Conservation (phyloP, 2,329 filamentous ascomycete species). For the Scortechinia acanthostroma region DNA sequence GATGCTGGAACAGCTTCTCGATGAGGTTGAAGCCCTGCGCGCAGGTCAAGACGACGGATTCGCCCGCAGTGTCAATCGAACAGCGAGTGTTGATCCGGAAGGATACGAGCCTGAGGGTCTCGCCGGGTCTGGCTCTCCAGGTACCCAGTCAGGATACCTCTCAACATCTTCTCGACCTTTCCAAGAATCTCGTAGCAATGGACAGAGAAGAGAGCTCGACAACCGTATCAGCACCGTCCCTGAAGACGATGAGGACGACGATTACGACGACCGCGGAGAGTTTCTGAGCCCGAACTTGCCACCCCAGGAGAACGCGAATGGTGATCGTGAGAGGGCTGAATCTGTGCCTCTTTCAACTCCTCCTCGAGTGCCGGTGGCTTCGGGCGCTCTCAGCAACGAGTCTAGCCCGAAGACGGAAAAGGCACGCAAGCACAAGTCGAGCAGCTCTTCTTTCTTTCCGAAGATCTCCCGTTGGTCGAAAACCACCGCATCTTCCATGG, state of each 20-base stretch:
- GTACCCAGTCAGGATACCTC: not conserved
- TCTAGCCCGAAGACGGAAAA: conserved; percentile 38
- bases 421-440: conserved; percentile 23
- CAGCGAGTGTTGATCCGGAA: not conserved
- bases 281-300: not conserved
- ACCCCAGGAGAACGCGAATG: not conserved
- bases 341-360: not conserved
- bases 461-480: conserved; percentile 90
- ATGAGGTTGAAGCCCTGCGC: conserved; percentile 54
- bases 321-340: not conserved
- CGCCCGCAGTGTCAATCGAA: not conserved
- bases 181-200: not conserved
- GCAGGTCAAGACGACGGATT: conserved; percentile 23
- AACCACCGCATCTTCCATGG: conserved; percentile 77
- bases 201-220: too few relatives aligned
- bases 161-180: too few relatives aligned
- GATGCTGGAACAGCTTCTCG: conserved; percentile 57
- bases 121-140: not conserved
- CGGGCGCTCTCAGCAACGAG: conserved; percentile 9
- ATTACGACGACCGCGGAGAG: not conserved
- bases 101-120: not conserved
- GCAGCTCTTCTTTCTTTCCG: conserved; percentile 33
- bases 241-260: conserved; percentile 1
- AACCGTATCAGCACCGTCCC: not conserved
- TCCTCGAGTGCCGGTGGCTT: not conserved